These are phyloP conservation scores for Teratosphaeria viscida DNA, from an alignment of 2,329 filamentous ascomycete genomes.

Conservation along the genomic window DNA sequence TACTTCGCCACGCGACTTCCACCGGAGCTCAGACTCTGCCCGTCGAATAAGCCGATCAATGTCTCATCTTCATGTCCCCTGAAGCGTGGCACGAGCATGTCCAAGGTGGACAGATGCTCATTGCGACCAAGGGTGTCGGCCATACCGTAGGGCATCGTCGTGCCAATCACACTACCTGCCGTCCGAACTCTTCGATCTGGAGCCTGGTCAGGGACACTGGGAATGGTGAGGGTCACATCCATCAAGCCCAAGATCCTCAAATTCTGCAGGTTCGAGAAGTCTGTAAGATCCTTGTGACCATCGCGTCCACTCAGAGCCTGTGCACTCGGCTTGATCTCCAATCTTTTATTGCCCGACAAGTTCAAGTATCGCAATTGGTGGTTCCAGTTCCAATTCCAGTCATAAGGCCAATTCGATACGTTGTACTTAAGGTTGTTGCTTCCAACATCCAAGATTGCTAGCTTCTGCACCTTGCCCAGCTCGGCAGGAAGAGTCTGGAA, in stretches of 20 bases:
- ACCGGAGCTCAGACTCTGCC: slow-evolving; percentile 74
- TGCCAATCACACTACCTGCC: slow-evolving; percentile 86
- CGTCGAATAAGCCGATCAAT: slow-evolving; percentile 90
- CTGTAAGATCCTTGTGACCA: slow-evolving; percentile 62
- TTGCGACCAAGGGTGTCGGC: slow-evolving; percentile 87
- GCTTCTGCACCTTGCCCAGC: slow-evolving; percentile 83
- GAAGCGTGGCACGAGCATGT: slow-evolving; percentile 88
- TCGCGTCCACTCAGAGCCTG: slow-evolving; percentile 43
- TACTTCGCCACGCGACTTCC: slow-evolving; percentile 96
- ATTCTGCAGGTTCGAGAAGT: slow-evolving; percentile 77
- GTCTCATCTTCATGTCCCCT: slow-evolving; percentile 83
- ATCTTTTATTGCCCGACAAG: slow-evolving; percentile 86
- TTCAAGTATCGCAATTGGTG: slow-evolving; percentile 91
- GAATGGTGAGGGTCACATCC: slow-evolving; percentile 92
- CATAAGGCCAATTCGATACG: slow-evolving; percentile 96
- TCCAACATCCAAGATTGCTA: slow-evolving; percentile 85
- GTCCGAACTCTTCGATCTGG: slow-evolving; percentile 92
- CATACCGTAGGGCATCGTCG: slow-evolving; percentile 83
- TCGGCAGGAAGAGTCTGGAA: slow-evolving; percentile 95
- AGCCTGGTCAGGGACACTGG: slow-evolving; percentile 86
- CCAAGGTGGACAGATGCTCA: slow-evolving; percentile 89
- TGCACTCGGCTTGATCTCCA: slow-evolving; percentile 71
- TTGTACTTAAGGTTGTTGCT: slow-evolving; percentile 97
- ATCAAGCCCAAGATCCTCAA: slow-evolving; percentile 85
- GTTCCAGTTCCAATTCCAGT: slow-evolving; percentile 99